Base-by-base conservation (phyloP, 2,329 filamentous ascomycete genomes). In the Fusarium tricinctum region DNA sequence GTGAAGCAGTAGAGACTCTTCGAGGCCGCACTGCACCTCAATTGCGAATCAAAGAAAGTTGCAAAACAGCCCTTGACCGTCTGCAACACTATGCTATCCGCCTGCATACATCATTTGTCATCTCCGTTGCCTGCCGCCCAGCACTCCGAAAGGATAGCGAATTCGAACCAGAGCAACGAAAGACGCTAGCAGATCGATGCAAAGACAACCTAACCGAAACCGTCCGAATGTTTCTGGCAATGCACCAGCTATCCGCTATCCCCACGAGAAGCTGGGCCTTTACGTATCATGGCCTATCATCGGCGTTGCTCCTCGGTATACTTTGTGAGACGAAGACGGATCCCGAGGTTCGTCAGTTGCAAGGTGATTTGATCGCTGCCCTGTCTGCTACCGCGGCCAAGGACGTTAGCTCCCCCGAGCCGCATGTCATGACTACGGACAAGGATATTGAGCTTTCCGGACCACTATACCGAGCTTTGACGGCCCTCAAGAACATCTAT, bases 181-280 rank as follows among this genome's bases (percentile, higher is more conserved):
- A 81, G 44, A 77, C 82, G 1, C 79, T 91, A 1, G 85, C 86
- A 3, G 83, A 86, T 28, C 84, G 84, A 58, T 91, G 88, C 80
- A 89, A 89, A 73, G 78, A 81, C 17, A 90, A 89, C 72, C 79
- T 91, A 26, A 86, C 86, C 8, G 88, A 90, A 73, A 90, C 88
- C 14, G 88, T 91, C 13, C 84, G 87, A 40, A 91, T 90, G 88
- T 91, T 90, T 73, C 79, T 91, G 22, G 86, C 88, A 17, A 91
- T 91, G 88, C 88, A 91, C 75, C 88, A 89, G 66, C 79, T 91
- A 30, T 90, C 88, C 3, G 86, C 89, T 10, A 90, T 90, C 46
- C 88, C 88, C 1, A 91, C 88, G 0, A 81, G 88, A 26, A 90
- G 87, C 58, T 91, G 88, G 88, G 88, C 88, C 0, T 90, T 90